Conservation (phyloP, 257 asterid species). For the Solanum sitiens region DNA sequence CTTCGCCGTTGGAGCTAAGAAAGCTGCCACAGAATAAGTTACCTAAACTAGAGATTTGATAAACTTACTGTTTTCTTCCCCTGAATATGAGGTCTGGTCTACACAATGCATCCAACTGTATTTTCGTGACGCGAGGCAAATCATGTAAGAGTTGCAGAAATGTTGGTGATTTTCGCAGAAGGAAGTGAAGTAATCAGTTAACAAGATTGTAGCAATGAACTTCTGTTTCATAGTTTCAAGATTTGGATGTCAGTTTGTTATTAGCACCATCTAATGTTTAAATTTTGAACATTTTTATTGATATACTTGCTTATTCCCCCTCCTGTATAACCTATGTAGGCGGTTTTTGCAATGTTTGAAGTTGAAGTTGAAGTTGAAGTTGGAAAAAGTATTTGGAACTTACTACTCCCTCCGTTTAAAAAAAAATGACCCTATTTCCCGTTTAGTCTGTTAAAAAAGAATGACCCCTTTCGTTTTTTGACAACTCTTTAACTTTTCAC, state of each 20-base stretch:
- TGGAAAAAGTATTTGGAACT: background rate
- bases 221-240: background rate
- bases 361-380: background rate
- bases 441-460: too few relatives aligned
- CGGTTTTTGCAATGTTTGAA: background rate
- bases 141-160: background rate
- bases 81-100: background rate
- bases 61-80: background rate
- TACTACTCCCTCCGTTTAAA: too few relatives aligned
- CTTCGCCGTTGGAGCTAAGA: constrained; percentile 78
- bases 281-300: background rate
- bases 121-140: background rate
- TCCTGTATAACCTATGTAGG: background rate
- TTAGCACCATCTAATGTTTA: background rate
- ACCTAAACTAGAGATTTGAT: background rate
- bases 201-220: background rate
- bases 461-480: too few relatives aligned
- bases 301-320: background rate
- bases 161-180: background rate
- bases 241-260: background rate
- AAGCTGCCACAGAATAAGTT: constrained; percentile 9
- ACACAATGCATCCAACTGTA: background rate
- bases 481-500: too few relatives aligned
- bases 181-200: background rate
- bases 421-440: too few relatives aligned